Base-by-base conservation (phyloP, 108 stramenopile species). In the Nitzschia inconspicua region DNA sequence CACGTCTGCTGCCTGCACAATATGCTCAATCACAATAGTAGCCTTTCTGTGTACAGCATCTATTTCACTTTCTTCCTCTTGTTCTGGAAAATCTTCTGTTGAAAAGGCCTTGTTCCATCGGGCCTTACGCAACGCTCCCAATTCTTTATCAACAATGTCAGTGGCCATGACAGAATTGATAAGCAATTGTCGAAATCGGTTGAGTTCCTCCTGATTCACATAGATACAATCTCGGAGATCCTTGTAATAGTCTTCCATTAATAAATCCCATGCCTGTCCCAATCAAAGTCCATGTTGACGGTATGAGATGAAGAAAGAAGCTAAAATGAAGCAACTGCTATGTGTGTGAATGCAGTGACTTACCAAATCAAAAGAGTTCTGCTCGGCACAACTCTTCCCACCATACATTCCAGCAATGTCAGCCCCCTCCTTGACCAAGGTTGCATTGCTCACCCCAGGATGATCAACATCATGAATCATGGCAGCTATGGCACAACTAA, bases 401-500 rank as follows among this genome's bases (percentile, higher is more conserved):
- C 66, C 60, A 62, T 77, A 72, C 40, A 63, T 29, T 39, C 69
- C 73, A 13, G 76, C 76, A 39, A 77, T 48, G 37, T 63, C 76
- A 27, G 72, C 66, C 51, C 65, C 72, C 41, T 77, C 76, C 29
- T 73, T 72, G 47, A 77, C 72, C 43, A 77, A 37, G 16, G 65
- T 57, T 18, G 76, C 66, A 36, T 77, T 77, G 37, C 67, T 67
- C 18, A 77, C 72, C 5, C 76, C 76, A 18, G 44, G 71, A 34
- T 77, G 76, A 29, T 58, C 57, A 25, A 58, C n/a, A 58, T 58
- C 60, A 24, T 62, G 60, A 19, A 62, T 62, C 47, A 62, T 16
- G 24, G 60, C 60, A 9, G 60, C 37, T 16, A 62, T 37, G 3
- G 48, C 48, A 62, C 47, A 54, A 10, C 47, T 47, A 26, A 62